These are phyloP conservation scores for Epithele typhae DNA, from an alignment of 768 basidiomycete genomes.

Conservation along the genomic window DNA sequence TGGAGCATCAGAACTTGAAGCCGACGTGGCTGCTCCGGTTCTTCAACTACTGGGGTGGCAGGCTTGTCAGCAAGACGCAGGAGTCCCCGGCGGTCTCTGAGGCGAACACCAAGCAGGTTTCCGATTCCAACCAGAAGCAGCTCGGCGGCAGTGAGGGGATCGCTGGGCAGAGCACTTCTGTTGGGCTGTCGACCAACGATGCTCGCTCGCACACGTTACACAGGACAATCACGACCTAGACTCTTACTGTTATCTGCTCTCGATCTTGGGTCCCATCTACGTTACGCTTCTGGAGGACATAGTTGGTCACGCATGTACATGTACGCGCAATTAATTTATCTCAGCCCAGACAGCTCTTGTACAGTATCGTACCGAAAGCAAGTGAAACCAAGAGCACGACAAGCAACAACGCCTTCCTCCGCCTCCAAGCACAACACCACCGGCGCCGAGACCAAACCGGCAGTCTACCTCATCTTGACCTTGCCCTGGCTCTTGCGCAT, in stretches of 20 bases:
- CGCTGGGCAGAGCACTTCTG: constrained; percentile 7
- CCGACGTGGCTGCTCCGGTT: constrained; percentile 76
- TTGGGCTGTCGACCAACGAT: constrained; percentile 8
- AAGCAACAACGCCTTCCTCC: no score
- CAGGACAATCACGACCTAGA: constrained; percentile 9
- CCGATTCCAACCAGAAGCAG: background rate
- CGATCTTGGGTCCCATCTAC: background rate
- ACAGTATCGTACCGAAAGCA: background rate
- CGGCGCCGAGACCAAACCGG: background rate
- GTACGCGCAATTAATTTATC: constrained; percentile 10
- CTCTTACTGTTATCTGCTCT: background rate
- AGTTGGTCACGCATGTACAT: constrained; percentile 13
- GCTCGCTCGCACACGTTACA: constrained; percentile 7
- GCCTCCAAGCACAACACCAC: background rate
- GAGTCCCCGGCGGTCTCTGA: constrained; percentile 14
- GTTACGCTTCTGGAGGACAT: constrained; percentile 12
- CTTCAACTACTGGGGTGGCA: constrained; percentile 74
- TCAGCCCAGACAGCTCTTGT: background rate
- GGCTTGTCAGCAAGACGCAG: constrained; percentile 30
- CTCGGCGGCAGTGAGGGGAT: constrained; percentile 1
- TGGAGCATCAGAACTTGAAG: constrained; percentile 54
- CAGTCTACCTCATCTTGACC: constrained; percentile 22
- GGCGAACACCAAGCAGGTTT: constrained; percentile 2
- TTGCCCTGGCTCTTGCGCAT: constrained; percentile 71
- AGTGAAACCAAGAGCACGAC: background rate